Base-by-base conservation (phyloP, 345 rosid species). In the Citrus unshiu region DNA sequence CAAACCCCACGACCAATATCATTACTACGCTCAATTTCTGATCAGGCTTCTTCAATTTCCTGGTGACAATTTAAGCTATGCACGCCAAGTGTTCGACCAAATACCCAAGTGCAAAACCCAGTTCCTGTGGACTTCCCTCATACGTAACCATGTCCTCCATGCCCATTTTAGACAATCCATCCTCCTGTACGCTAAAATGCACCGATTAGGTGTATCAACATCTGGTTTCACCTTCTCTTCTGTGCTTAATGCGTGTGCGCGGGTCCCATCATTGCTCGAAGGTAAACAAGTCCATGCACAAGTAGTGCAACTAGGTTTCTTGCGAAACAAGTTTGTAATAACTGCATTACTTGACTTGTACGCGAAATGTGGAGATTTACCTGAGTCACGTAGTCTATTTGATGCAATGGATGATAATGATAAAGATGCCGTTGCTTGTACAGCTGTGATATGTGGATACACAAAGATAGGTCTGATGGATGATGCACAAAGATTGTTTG, bases 171-270 rank as follows among this genome's bases (percentile, higher is more conserved):
- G 49, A 64, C 69, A 56, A 12, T 80, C 88, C 30, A 72, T 87
- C 24, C n/a, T 77, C 21, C 66, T 87, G 40, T 81, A 83, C 9
- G 81, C 75, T 40, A 51, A 67, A 75, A 72, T 82, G 80, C 93
- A 85, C 29, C 68, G 61, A 68, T 60, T 64, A 1, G 88, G 87
- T 7, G 74, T 87, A 25, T 70, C 63, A 0, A 88, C 88, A 0
- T 73, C 88, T 56, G 88, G 86, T 77, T 87, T 85, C 72, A 88
- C 91, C 72, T 88, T 92, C 89, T 91, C 95, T 72, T 87, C 90
- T 29, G 85, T 92, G 63, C 91, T 91, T 82, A 91, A 86, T 68
- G 93, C 97, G 7, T 93, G 98, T 71, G 90, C 92, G 9, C 86
- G 87, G 25, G 14, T 87, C 10, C 88, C 84, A 7, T 80, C 80